phyloP scores from a whole-genome alignment of 176 grass and related monocot genomes.

The Oryza officinalis region DNA sequence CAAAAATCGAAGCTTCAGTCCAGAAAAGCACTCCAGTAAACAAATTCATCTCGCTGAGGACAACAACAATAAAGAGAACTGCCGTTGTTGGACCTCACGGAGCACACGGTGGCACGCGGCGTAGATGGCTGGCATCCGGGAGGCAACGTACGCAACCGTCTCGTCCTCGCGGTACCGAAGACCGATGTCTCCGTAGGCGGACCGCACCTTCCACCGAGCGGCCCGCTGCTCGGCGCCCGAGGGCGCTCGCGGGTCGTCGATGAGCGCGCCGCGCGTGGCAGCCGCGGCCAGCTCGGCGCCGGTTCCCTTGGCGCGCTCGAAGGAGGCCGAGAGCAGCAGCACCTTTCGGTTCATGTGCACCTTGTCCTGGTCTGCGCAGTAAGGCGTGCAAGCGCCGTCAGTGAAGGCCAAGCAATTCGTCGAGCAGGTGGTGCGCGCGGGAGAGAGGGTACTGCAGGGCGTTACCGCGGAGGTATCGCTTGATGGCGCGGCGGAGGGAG shows the following conservation, averaged over 20 bases:
- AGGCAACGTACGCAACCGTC: conserved; percentile 83
- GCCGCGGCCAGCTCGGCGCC: conserved; percentile 68
- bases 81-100: conserved; percentile 55
- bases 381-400: neutral
- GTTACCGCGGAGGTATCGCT: conserved; percentile 73
- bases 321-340: conserved; percentile 65
- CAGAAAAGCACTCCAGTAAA: neutral
- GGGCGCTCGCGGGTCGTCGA: conserved; percentile 61
- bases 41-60: neutral
- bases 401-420: neutral
- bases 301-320: conserved; percentile 66
- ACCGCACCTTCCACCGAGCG: conserved; percentile 78
- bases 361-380: conserved; percentile 53
- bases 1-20: conserved; percentile 8
- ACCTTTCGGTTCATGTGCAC: conserved; percentile 82
- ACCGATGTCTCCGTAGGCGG: conserved; percentile 77
- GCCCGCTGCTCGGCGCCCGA: conserved; percentile 42
- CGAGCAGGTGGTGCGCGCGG: conserved; percentile 43
- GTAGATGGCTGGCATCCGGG: conserved; percentile 88
- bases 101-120: conserved; percentile 85
- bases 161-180: conserved; percentile 76
- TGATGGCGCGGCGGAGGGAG: conserved; percentile 83
- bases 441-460: neutral
- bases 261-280: conserved; percentile 47
- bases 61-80: neutral